Conservation (phyloP, 305 asterid species). For the Striga hermonthica region DNA sequence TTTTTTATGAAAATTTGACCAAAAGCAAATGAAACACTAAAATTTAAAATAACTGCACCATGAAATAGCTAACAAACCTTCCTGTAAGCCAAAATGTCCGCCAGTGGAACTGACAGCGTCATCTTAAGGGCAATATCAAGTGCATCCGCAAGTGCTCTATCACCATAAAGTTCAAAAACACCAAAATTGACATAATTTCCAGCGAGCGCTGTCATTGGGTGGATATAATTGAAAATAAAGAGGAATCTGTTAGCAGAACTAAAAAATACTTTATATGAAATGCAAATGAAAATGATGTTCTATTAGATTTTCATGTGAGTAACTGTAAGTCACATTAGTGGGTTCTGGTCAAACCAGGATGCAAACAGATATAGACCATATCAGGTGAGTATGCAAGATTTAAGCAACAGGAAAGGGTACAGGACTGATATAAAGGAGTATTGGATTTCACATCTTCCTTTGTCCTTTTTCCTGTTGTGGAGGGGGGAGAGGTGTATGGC, state of each 20-base stretch:
- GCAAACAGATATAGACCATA: conserved; percentile 1
- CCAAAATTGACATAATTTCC: conserved; percentile 98
- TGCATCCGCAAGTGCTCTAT: conserved; percentile 97
- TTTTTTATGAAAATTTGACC: background rate
- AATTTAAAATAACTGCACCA: background rate
- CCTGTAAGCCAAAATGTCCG: conserved; percentile 90
- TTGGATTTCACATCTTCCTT: too few relatives aligned
- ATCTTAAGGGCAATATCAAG: conserved; percentile 85
- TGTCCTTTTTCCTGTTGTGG: too few relatives aligned
- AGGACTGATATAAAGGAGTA: too few relatives aligned
- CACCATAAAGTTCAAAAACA: conserved; percentile 95
- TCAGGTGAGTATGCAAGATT: background rate
- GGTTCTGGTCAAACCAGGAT: conserved; percentile 18
- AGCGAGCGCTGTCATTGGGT: conserved; percentile 63
- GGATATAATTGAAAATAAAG: conserved; percentile 20
- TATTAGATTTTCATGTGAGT: conserved; percentile 7
- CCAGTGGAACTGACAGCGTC: conserved; percentile 74
- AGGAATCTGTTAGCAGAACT: conserved; percentile 29
- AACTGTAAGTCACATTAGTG: conserved; percentile 10
- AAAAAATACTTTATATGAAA: background rate
- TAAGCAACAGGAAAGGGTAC: too few relatives aligned
- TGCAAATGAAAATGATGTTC: conserved; percentile 11
- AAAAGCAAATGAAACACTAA: background rate
- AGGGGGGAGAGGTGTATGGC: too few relatives aligned
- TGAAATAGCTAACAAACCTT: conserved; percentile 56